These are phyloP conservation scores for Sarocladium brachiariae DNA, from an alignment of 2,329 filamentous ascomycete genomes.

Conservation along the genomic window DNA sequence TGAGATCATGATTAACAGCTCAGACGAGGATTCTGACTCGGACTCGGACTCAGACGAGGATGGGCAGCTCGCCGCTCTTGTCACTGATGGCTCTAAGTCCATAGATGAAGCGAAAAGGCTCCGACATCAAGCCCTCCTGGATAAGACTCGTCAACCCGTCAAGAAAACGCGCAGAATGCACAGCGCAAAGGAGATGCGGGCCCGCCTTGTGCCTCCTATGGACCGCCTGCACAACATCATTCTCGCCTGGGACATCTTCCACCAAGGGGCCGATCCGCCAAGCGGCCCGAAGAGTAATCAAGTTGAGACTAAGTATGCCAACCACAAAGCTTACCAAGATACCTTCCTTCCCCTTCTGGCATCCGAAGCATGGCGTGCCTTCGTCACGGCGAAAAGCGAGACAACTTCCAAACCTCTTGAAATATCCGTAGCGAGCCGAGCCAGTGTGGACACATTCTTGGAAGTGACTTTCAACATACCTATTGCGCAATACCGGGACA, in stretches of 20 bases:
- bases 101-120: constrained; percentile 40
- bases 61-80: constrained; percentile 39
- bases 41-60: constrained; percentile 47
- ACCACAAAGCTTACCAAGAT: constrained; percentile 72
- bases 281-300: constrained; percentile 64
- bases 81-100: constrained; percentile 39
- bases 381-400: constrained; percentile 86
- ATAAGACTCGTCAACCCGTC: constrained; percentile 62
- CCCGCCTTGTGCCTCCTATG: constrained; percentile 83
- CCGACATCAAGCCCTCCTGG: constrained; percentile 40
- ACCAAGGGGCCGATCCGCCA: constrained; percentile 79
- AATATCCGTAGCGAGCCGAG: constrained; percentile 78
- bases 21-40: constrained; percentile 66
- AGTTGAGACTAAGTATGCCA: constrained; percentile 71
- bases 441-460: constrained; percentile 86
- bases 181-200: constrained; percentile 88
- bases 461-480: constrained; percentile 84
- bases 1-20: constrained; percentile 86
- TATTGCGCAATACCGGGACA: constrained; percentile 50
- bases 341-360: constrained; percentile 88
- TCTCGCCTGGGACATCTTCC: constrained; percentile 91
- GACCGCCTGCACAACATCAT: constrained; percentile 78
- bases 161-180: constrained; percentile 77
- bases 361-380: constrained; percentile 92
- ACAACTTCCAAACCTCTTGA: constrained; percentile 73